phyloP scores from a whole-genome alignment of 2,329 filamentous ascomycete genomes.

The Geosmithia putterillii region DNA sequence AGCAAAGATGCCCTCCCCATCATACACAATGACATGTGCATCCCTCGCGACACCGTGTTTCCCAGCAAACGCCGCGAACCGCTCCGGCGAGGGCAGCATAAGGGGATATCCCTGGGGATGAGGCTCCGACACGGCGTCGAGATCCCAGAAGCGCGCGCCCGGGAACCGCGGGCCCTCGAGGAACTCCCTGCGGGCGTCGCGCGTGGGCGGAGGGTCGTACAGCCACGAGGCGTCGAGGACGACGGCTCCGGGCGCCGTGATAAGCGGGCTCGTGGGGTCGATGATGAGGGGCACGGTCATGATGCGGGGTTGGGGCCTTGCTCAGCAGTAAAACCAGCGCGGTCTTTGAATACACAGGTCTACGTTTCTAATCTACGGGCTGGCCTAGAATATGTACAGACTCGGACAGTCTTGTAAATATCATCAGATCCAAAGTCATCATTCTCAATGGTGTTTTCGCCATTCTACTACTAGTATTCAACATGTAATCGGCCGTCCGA shows the following conservation, averaged over 20 bases:
- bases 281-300: background rate
- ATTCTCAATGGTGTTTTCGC: background rate
- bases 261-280: background rate
- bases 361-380: no score
- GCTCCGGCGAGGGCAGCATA: background rate
- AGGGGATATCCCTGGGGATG: background rate
- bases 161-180: background rate
- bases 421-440: background rate
- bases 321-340: no score
- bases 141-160: background rate
- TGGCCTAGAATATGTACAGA: no score
- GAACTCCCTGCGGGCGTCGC: background rate
- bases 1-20: background rate
- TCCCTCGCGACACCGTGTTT: background rate
- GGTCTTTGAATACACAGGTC: no score
- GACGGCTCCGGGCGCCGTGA: background rate
- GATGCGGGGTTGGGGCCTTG: background rate
- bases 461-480: no score
- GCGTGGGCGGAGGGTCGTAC: background rate
- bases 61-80: background rate
- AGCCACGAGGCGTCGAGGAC: background rate
- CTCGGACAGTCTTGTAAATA: background rate
- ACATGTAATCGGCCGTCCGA: background rate
- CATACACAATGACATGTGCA: background rate
- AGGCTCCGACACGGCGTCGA: background rate